phyloP scores from a whole-genome alignment of 305 asterid species.

The Fraxinus floribunda region DNA sequence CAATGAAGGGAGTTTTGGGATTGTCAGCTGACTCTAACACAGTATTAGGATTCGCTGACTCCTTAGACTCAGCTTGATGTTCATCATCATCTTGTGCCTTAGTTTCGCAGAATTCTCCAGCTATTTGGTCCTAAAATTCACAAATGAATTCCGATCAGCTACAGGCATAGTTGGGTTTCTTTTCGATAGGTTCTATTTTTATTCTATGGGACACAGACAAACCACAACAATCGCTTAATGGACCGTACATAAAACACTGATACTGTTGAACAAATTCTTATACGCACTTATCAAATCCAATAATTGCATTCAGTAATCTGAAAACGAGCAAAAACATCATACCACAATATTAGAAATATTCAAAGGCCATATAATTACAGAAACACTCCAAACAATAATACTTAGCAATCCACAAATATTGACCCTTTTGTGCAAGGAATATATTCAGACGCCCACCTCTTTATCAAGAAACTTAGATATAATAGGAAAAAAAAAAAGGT shows the following conservation, averaged over 20 bases:
- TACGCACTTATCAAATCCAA: background rate
- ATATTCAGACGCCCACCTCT: background rate
- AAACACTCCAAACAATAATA: background rate
- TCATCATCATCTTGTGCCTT: constrained; percentile 28
- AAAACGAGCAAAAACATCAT: background rate
- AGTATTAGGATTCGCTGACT: constrained; percentile 23
- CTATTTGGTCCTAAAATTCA: constrained; percentile 42
- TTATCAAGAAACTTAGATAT: background rate
- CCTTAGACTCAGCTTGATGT: constrained; percentile 25
- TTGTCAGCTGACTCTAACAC: constrained; percentile 34
- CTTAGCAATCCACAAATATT: background rate
- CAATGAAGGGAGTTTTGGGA: constrained; percentile 25
- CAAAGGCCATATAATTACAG: background rate
- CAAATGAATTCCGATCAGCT: constrained; percentile 17
- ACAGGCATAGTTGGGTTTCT: background rate
- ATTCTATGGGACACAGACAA: background rate
- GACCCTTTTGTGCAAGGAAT: background rate
- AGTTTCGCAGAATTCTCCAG: constrained; percentile 28
- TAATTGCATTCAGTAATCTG: background rate
- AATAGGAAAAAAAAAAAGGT: background rate
- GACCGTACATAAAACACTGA: background rate
- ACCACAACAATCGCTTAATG: background rate
- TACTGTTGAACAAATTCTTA: background rate
- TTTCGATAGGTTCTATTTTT: background rate
- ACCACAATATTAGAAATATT: background rate